phyloP scores from a whole-genome alignment of 2,329 filamentous ascomycete genomes.

The Fusarium sp. region DNA sequence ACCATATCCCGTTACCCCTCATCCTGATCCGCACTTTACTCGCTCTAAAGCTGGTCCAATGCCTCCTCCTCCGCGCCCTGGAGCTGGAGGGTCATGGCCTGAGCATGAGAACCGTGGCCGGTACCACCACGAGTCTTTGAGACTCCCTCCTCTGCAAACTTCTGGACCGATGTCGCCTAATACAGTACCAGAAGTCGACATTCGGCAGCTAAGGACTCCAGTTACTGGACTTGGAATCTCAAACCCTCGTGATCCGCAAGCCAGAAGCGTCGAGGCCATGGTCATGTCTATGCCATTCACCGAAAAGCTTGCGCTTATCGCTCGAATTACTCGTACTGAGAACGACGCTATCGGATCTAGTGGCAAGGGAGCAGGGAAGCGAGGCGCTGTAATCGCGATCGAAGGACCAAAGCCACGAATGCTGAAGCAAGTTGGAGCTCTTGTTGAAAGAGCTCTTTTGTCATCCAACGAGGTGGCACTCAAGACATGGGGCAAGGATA shows the following conservation, averaged over 20 bases:
- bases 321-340: slow-evolving; percentile 76
- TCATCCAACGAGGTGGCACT: slow-evolving; percentile 57
- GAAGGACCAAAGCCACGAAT: slow-evolving; percentile 75
- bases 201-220: slow-evolving; percentile 46
- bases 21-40: slow-evolving; percentile 50
- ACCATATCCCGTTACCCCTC: slow-evolving; percentile 42
- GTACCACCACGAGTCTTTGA: slow-evolving; percentile 65
- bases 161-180: slow-evolving; percentile 50
- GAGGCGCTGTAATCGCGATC: slow-evolving; percentile 85
- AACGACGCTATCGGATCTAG: slow-evolving; percentile 58
- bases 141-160: slow-evolving; percentile 66
- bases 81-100: slow-evolving; percentile 45
- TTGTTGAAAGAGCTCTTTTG: slow-evolving; percentile 73
- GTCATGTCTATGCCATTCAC: slow-evolving; percentile 80
- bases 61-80: slow-evolving; percentile 66
- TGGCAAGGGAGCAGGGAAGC: slow-evolving; percentile 55
- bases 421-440: slow-evolving; percentile 68
- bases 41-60: slow-evolving; percentile 58
- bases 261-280: slow-evolving; percentile 71
- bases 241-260: slow-evolving; percentile 47
- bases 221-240: slow-evolving; percentile 45
- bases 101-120: slow-evolving; percentile 51
- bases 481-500: slow-evolving; percentile 58
- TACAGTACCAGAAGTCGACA: slow-evolving; percentile 43
- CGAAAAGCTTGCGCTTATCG: slow-evolving; percentile 81